Evolutionary conservation across 441 rosid species (phyloP).

Genomic region (Aleurites moluccanus): DNA sequence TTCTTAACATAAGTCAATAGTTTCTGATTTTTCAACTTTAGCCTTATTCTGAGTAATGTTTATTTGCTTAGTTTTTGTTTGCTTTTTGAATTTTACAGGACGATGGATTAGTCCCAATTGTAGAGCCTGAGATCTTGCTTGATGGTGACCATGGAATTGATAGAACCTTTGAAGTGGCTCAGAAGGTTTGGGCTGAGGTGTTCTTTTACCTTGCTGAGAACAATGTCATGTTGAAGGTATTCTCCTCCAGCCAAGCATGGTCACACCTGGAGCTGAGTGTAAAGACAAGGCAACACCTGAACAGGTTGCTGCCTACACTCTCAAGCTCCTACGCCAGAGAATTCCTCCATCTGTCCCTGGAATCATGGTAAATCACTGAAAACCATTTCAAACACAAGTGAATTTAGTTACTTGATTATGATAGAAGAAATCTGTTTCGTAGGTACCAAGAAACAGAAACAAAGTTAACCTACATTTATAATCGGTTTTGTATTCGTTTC

Average conservation of each 20-base stretch:
- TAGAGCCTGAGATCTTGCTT: slow-evolving; percentile 77
- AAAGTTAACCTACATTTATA: too few species aligned
- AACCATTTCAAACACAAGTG: not conserved
- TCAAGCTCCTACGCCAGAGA: slow-evolving; percentile 71
- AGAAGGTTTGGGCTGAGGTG: slow-evolving; percentile 85
- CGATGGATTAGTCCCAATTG: slow-evolving; percentile 42
- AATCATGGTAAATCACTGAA: slow-evolving; percentile 60
- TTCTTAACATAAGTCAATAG: too few species aligned
- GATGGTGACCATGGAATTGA: slow-evolving; percentile 73
- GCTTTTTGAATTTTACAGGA: slow-evolving; percentile 44
- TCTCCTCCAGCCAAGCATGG: slow-evolving; percentile 94
- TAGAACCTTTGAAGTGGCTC: slow-evolving; percentile 77
- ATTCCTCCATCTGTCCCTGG: slow-evolving; percentile 76
- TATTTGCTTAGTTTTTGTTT: not conserved
- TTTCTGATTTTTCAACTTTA: not conserved
- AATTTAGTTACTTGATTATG: too few species aligned
- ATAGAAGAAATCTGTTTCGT: too few species aligned
- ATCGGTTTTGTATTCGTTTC: too few species aligned
- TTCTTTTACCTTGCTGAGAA: slow-evolving; percentile 84
- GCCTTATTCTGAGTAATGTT: not conserved
- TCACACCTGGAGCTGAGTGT: slow-evolving; percentile 84
- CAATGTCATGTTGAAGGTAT: slow-evolving; percentile 85
- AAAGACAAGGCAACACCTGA: slow-evolving; percentile 67
- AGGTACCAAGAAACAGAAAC: too few species aligned
- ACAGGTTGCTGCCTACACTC: slow-evolving; percentile 76